These are phyloP conservation scores for Pseudocercospora cruenta DNA, from an alignment of 2,329 filamentous ascomycete genomes.

Conservation along the genomic window DNA sequence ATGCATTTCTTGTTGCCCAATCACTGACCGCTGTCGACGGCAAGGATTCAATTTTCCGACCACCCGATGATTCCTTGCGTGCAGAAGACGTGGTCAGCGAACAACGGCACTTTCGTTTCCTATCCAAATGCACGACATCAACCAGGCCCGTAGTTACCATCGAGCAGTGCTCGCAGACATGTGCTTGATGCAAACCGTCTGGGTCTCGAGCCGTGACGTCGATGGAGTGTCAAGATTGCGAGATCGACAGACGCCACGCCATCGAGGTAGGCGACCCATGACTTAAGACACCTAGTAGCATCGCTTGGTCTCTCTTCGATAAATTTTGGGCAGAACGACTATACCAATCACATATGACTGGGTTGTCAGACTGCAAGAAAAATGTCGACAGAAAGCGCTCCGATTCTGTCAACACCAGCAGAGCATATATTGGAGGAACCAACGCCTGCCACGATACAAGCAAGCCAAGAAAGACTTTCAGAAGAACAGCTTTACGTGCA, in stretches of 20 bases:
- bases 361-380: conserved; percentile 3
- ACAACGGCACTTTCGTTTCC: no score
- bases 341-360: conserved; percentile 1
- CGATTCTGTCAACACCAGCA: conserved; percentile 66
- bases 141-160: no score
- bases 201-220: no score
- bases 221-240: no score
- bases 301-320: background rate
- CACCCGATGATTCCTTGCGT: no score
- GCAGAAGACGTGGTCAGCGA: no score
- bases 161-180: no score
- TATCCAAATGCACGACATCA: no score
- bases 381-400: conserved; percentile 44
- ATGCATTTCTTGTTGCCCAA: background rate
- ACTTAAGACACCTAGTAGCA: background rate
- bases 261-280: conserved; percentile 1
- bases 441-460: conserved; percentile 44
- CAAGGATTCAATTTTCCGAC: background rate
- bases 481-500: conserved; percentile 74
- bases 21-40: background rate
- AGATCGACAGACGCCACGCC: no score
- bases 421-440: conserved; percentile 62
- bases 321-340: background rate
- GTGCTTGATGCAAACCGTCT: no score
- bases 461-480: conserved; percentile 44